Evolutionary conservation across 257 asterid species (phyloP).

Genomic region (Prunella vulgaris): DNA sequence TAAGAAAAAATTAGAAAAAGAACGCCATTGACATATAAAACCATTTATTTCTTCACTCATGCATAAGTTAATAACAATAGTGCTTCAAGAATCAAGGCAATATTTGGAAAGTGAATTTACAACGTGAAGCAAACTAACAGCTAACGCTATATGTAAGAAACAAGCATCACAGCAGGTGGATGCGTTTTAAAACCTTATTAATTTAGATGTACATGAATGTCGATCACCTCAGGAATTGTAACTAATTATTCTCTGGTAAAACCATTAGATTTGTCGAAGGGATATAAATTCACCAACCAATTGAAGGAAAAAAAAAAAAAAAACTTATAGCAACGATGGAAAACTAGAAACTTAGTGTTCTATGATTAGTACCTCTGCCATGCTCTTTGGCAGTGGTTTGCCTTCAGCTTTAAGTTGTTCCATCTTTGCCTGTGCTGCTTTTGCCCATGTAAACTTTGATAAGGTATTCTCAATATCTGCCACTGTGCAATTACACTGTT

Average conservation of each 20-base stretch:
- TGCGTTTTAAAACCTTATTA: not conserved
- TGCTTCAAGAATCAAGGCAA: constrained; percentile 4
- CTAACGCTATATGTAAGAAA: not conserved
- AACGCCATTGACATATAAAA: not conserved
- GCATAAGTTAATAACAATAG: not conserved
- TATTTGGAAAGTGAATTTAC: not conserved
- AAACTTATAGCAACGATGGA: not conserved
- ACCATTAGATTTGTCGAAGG: not conserved
- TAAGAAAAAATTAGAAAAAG: not conserved
- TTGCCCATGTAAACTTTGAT: constrained; percentile 88
- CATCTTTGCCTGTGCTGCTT: constrained; percentile 65
- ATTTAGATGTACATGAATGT: not conserved
- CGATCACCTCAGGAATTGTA: not conserved
- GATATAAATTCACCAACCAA: not conserved
- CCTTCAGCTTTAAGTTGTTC: constrained; percentile 73
- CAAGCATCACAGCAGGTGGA: not conserved
- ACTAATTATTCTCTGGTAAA: not conserved
- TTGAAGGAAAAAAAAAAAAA: not conserved
- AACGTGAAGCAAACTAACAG: not conserved
- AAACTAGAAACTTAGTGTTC: not conserved
- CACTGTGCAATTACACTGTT: constrained; percentile 69
- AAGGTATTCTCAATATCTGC: constrained; percentile 64
- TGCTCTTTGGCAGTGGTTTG: constrained; percentile 81
- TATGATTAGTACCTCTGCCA: constrained; percentile 59
- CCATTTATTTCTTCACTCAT: not conserved